Percentiles rank a stretch among this genome's conserved stretches.
phyloP scores from a whole-genome alignment of 139 green algal genomes.

The Chlamydomonas incerta region DNA sequence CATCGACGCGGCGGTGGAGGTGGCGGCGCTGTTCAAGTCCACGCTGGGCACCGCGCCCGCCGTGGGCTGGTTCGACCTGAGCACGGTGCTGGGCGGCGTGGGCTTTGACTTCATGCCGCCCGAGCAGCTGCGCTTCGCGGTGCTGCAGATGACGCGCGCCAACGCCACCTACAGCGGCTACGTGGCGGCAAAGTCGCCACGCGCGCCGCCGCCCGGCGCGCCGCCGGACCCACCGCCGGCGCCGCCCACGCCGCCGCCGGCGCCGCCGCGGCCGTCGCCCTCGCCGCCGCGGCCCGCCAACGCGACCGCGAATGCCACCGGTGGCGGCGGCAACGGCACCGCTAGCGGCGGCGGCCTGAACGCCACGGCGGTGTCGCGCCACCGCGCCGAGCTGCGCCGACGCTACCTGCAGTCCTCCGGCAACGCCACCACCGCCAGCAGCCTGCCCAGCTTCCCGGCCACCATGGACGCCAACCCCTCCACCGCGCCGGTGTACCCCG shows the following conservation, averaged over 20 bases:
- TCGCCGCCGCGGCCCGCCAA: neutral
- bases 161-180: constrained; percentile 20
- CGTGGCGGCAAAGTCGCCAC: neutral
- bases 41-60: neutral
- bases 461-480: neutral
- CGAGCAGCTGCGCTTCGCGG: constrained; percentile 3
- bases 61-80: constrained; percentile 15
- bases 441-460: neutral
- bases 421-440: neutral
- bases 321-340: neutral
- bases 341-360: no score
- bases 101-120: neutral
- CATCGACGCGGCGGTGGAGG: neutral
- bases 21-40: neutral
- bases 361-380: no score
- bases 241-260: neutral
- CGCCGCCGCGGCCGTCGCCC: neutral
- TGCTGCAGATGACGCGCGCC: neutral
- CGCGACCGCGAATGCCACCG: neutral
- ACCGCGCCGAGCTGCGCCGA: neutral
- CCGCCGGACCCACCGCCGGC: neutral
- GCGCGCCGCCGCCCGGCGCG: neutral
- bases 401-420: neutral
- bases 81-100: neutral
- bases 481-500: neutral